Percentiles rank a stretch among this genome's conserved stretches.
Conservation (phyloP, 2,329 filamentous ascomycete species). For the Penicillium sp. region DNA sequence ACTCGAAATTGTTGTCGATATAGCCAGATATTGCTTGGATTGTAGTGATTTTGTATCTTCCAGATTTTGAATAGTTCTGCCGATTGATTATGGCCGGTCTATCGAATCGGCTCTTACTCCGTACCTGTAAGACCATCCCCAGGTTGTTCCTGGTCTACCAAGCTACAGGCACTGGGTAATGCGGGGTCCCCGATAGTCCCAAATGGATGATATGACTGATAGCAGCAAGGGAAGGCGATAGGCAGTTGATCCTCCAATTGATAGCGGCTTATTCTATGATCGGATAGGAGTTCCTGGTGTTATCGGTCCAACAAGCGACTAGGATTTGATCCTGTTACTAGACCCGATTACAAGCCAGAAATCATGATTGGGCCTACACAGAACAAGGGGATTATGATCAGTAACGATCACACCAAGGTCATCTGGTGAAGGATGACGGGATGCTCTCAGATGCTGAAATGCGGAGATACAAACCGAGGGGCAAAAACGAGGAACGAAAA, state of each 20-base stretch:
- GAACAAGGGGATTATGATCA: slow-evolving; percentile 6
- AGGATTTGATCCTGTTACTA: slow-evolving; percentile 17
- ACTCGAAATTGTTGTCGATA: too few relatives aligned
- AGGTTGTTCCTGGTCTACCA: too few relatives aligned
- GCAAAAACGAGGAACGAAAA: background rate
- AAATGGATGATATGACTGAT: background rate
- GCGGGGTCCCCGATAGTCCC: too few relatives aligned
- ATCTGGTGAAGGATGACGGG: background rate
- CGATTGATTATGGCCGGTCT: too few relatives aligned
- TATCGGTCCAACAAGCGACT: slow-evolving; percentile 25
- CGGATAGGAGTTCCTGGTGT: slow-evolving; percentile 7
- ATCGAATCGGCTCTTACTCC: too few relatives aligned
- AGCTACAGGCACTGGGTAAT: too few relatives aligned
- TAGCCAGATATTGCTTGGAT: too few relatives aligned
- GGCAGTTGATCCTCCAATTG: too few relatives aligned
- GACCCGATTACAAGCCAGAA: slow-evolving; percentile 9
- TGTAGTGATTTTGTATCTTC: too few relatives aligned
- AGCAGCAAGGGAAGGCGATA: background rate
- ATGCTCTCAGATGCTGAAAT: background rate
- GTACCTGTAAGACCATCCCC: too few relatives aligned
- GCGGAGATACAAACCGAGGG: background rate
- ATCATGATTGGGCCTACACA: slow-evolving; percentile 12
- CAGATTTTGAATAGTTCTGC: too few relatives aligned
- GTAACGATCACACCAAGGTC: background rate
- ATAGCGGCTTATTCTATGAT: background rate